Conservation (phyloP, 805 yeast species). For the Maudiozyma turicensis region DNA sequence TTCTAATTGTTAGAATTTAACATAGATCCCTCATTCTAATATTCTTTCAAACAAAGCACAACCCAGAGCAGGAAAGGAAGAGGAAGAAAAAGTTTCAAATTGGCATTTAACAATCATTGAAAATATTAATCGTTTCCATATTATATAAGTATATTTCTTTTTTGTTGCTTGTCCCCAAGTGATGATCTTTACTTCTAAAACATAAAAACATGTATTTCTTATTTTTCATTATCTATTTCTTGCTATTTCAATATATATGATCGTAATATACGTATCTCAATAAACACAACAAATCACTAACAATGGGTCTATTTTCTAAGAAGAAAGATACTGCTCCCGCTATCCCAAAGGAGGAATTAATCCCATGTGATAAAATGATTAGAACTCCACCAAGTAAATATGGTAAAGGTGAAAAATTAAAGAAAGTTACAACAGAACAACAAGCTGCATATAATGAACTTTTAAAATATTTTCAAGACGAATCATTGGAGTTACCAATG, state of each 20-base stretch:
- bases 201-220: no score
- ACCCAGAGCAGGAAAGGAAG: no score
- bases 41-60: no score
- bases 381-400: slow-evolving; percentile 17
- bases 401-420: slow-evolving; percentile 11
- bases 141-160: no score
- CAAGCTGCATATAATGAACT: slow-evolving; percentile 11
- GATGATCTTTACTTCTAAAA: no score
- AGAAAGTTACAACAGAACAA: slow-evolving; percentile 14
- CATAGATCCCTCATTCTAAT: no score
- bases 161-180: no score
- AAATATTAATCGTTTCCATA: no score
- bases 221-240: no score
- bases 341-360: slow-evolving; percentile 11
- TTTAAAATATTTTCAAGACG: slow-evolving; percentile 14
- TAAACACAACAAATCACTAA: neutral
- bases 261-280: neutral
- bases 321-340: slow-evolving; percentile 7
- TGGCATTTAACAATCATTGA: no score
- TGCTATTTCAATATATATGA: neutral
- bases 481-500: slow-evolving; percentile 13
- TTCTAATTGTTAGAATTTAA: no score
- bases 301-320: slow-evolving; percentile 24
- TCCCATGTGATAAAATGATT: slow-evolving; percentile 16
- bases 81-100: no score